phyloP scores from a whole-genome alignment of 345 rosid species.

The Populus simonii region DNA sequence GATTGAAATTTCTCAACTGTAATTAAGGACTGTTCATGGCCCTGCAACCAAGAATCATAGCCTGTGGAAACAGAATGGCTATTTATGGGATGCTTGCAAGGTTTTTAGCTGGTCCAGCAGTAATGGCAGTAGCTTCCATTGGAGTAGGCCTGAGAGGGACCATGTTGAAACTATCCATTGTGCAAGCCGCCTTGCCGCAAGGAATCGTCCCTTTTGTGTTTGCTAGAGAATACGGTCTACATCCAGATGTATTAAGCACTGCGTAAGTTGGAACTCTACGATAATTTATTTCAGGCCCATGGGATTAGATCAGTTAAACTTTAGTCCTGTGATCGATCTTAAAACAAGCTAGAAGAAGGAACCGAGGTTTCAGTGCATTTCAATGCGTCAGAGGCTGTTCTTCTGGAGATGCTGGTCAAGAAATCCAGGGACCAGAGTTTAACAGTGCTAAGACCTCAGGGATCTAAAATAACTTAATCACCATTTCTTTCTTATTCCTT shows the following conservation, averaged over 20 bases:
- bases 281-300: too few relatives aligned
- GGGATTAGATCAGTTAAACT: too few relatives aligned
- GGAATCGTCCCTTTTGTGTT: not conserved
- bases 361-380: too few relatives aligned
- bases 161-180: conserved; percentile 17
- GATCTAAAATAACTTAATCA: too few relatives aligned
- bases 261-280: conserved; percentile 3
- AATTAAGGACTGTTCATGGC: conserved; percentile 30
- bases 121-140: conserved; percentile 25
- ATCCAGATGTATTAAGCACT: conserved; percentile 9
- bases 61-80: conserved; percentile 23
- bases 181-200: conserved; percentile 13
- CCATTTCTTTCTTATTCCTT: too few relatives aligned
- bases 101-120: conserved; percentile 27
- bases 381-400: too few relatives aligned
- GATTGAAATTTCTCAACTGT: too few relatives aligned
- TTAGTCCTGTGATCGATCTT: too few relatives aligned
- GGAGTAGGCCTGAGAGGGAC: conserved; percentile 29
- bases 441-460: too few relatives aligned
- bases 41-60: conserved; percentile 31
- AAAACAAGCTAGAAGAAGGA: too few relatives aligned
- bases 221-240: not conserved
- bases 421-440: too few relatives aligned
- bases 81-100: conserved; percentile 5
- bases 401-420: too few relatives aligned